These are phyloP conservation scores for Clavispora phyllophila DNA, from an alignment of 805 yeast species.

Conservation along the genomic window DNA sequence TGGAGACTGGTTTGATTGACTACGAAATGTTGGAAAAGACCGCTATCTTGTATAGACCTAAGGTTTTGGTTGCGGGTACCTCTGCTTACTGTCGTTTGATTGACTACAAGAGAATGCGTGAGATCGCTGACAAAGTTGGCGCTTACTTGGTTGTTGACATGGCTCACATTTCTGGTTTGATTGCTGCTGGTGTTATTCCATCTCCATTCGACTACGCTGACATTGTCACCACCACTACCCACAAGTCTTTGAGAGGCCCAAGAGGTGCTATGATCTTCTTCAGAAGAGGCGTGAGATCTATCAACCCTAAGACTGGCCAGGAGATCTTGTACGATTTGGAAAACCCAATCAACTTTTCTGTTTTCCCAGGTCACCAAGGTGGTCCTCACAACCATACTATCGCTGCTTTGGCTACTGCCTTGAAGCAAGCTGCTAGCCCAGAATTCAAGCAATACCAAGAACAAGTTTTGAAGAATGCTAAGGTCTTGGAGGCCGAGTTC, in stretches of 20 bases:
- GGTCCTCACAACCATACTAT: slow-evolving; percentile 99
- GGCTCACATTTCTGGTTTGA: slow-evolving; percentile 97
- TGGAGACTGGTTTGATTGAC: slow-evolving; percentile 90
- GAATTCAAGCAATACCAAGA: slow-evolving; percentile 88
- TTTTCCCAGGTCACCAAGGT: slow-evolving; percentile 99
- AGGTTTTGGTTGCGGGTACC: slow-evolving; percentile 95
- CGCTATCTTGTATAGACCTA: slow-evolving; percentile 91
- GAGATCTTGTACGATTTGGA: slow-evolving; percentile 89
- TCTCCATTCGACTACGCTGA: slow-evolving; percentile 97
- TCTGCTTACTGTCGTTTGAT: slow-evolving; percentile 96
- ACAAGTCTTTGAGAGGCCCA: slow-evolving; percentile 98
- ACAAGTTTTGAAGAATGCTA: slow-evolving; percentile 85
- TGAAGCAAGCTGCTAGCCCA: slow-evolving; percentile 87
- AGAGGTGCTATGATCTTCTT: slow-evolving; percentile 99
- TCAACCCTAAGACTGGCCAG: slow-evolving; percentile 81
- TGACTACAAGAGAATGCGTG: slow-evolving; percentile 94
- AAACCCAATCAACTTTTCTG: slow-evolving; percentile 93
- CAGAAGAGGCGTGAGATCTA: slow-evolving; percentile 90
- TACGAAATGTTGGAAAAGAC: slow-evolving; percentile 91
- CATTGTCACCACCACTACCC: slow-evolving; percentile 97
- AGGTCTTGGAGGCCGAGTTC: slow-evolving; percentile 73
- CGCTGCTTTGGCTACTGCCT: slow-evolving; percentile 94
- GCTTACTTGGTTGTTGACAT: slow-evolving; percentile 95
- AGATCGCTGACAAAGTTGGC: slow-evolving; percentile 94
- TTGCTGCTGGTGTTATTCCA: slow-evolving; percentile 93